phyloP scores from a whole-genome alignment of 2,329 filamentous ascomycete genomes.

The Graphiopsis chlorocephala region DNA sequence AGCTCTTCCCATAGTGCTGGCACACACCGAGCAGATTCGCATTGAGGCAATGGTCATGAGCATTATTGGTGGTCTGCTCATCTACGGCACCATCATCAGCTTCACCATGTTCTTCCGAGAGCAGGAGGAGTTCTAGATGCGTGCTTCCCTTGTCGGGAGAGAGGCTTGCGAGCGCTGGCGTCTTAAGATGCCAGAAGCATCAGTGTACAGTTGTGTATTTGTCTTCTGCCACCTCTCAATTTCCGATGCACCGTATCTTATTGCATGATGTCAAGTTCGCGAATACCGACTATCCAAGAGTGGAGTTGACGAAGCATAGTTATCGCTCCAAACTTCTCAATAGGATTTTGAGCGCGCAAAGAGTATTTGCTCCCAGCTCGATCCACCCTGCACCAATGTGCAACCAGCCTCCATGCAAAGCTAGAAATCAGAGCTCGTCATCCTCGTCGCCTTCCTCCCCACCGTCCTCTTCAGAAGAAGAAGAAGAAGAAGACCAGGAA shows the following conservation, averaged over 20 bases:
- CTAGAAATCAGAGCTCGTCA: not conserved
- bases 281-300: not conserved
- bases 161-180: not conserved
- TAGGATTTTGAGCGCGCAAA: not conserved
- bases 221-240: not conserved
- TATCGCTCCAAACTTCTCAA: not conserved
- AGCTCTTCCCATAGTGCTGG: conserved; percentile 86
- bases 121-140: conserved; percentile 79
- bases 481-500: not conserved
- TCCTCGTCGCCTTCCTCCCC: not conserved
- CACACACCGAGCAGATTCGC: conserved; percentile 79
- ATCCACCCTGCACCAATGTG: not conserved
- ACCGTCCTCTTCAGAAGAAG: not conserved
- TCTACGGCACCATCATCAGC: conserved; percentile 97
- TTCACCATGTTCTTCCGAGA: conserved; percentile 99
- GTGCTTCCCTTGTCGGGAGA: not conserved
- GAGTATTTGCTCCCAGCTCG: not conserved
- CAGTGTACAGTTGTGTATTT: conserved; percentile 7
- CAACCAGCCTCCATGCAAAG: not conserved
- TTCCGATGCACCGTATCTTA: not conserved
- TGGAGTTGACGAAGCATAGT: not conserved
- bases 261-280: not conserved
- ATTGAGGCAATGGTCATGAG: conserved; percentile 92
- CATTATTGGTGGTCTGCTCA: conserved; percentile 84
- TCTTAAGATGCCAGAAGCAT: not conserved